A percentile compares a stretch with the other conserved stretches of the same genome.
Evolutionary conservation across 371 early-diverging fungal species (phyloP).

Genomic region (Apophysomyces ossiformis): DNA sequence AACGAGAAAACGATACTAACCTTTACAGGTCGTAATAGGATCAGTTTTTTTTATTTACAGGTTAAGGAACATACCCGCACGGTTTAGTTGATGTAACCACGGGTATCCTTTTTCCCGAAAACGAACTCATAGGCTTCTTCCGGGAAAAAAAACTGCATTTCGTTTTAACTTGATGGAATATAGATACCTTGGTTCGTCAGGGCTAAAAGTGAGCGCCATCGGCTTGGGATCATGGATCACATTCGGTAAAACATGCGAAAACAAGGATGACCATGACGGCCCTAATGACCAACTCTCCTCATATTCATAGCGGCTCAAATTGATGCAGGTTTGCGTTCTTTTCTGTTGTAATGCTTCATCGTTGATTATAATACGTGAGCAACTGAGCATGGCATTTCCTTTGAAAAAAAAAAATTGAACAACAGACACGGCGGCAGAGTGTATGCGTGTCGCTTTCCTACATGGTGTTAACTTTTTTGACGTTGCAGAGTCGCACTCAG

Average conservation of each 20-base stretch:
- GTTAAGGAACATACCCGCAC: no score
- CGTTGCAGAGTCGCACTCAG: constrained; percentile 71
- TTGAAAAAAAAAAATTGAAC: background rate
- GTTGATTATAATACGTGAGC: no score
- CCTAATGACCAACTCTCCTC: background rate
- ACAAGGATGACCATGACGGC: background rate
- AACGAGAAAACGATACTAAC: no score
- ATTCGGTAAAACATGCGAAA: constrained; percentile 51
- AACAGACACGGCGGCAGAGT: constrained; percentile 3
- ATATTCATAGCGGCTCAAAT: constrained; percentile 1
- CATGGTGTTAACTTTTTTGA: constrained; percentile 82
- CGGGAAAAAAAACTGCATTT: background rate
- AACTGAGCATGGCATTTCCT: no score
- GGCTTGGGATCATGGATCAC: constrained; percentile 61
- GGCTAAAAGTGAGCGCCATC: constrained; percentile 72
- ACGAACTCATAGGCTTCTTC: background rate
- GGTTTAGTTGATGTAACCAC: constrained; percentile 3
- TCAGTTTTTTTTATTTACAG: no score
- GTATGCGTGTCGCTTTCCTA: constrained; percentile 3
- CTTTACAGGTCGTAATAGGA: no score
- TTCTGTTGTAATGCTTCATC: no score
- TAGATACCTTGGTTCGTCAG: constrained; percentile 79
- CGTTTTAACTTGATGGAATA: constrained; percentile 68
- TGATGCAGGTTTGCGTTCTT: background rate
- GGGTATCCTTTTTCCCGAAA: constrained; percentile 11